Evolutionary conservation across 2,329 filamentous ascomycete species (phyloP), one percentile per base, ranked within the genome.

Genomic region (Aspergillus aculeatinus): DNA sequence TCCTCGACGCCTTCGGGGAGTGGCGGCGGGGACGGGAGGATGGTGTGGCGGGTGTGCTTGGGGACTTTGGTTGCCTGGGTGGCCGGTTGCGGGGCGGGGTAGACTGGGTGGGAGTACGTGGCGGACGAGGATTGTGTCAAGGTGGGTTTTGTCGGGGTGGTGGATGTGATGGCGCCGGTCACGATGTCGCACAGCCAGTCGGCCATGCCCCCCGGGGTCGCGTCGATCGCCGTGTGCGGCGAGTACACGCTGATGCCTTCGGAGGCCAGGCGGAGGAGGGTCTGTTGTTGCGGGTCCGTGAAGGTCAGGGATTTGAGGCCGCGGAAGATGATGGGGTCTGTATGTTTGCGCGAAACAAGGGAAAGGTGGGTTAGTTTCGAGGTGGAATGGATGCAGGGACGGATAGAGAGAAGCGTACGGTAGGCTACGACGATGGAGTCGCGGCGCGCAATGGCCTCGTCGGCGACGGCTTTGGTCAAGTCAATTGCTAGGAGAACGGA

Each of bases 311-410:
- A 89, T 78, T 97, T 99, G 67, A 99, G 83, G 56, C 90, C 90
- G 52, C 90, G 87, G 82, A 99, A 99, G 73, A 99, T 98, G 74
- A 98, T 95, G 23, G 95, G 95, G 77, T 99, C 91, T 96, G 68
- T 9, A 49, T 2, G 3, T 39, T 12, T 50, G 16, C 7, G 31
- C 48, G 39, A 23, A 23, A 29, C 25, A 25, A 31, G 11, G 19
- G 16, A 52, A 56, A 56, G n/a, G 60, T 50, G 49, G 19, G 39
- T 6, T n/a, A 19, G 29, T 58, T 19, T 48, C n/a, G 21, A 21
- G 51, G 12, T 21, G 11, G 39, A 44, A 23, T 55, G 48, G 33
- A n/a, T 25, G n/a, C 7, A 29, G 27, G 27, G 7, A 9, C 27
- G 27, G 21, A 35, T 7, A 29, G 19, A 21, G 64, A 29, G 9